Conservation (phyloP, 768 basidiomycete genomes). For the Trichaptum fuscoviolaceum region DNA sequence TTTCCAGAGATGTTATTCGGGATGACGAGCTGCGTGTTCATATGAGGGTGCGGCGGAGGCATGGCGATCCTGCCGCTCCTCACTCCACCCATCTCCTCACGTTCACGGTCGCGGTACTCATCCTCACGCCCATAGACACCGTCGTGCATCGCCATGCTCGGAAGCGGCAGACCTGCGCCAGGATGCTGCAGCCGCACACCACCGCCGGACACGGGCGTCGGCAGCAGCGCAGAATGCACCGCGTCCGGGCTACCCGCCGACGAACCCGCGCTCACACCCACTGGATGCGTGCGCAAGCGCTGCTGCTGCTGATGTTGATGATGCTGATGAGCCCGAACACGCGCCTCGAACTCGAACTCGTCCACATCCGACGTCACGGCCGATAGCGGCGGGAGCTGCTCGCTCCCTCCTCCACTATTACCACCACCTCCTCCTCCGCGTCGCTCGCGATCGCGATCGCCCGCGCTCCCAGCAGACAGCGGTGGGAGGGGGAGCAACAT, state of each 20-base stretch:
- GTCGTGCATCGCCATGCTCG: background rate
- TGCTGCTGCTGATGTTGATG: background rate
- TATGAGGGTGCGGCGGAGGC: background rate
- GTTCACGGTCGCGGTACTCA: too few species aligned
- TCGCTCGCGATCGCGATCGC: background rate
- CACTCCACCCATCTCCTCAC: background rate
- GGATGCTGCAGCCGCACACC: background rate
- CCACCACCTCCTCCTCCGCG: too few species aligned
- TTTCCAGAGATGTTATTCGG: background rate
- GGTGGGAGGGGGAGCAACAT: background rate
- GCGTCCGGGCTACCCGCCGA: background rate
- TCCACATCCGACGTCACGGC: conserved; percentile 3
- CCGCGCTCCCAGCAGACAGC: background rate
- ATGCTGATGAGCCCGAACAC: background rate
- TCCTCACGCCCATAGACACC: background rate
- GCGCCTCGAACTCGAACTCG: background rate
- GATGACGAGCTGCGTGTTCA: background rate
- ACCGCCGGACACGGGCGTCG: background rate
- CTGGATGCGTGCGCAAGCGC: background rate
- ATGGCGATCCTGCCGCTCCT: background rate
- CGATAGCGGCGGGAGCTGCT: conserved; percentile 6
- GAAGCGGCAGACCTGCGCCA: background rate
- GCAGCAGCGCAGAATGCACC: background rate
- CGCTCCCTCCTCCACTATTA: too few species aligned
- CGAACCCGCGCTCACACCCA: background rate